These are phyloP conservation scores for Tricholoma sp. DNA, from an alignment of 768 basidiomycete species.

Conservation along the genomic window DNA sequence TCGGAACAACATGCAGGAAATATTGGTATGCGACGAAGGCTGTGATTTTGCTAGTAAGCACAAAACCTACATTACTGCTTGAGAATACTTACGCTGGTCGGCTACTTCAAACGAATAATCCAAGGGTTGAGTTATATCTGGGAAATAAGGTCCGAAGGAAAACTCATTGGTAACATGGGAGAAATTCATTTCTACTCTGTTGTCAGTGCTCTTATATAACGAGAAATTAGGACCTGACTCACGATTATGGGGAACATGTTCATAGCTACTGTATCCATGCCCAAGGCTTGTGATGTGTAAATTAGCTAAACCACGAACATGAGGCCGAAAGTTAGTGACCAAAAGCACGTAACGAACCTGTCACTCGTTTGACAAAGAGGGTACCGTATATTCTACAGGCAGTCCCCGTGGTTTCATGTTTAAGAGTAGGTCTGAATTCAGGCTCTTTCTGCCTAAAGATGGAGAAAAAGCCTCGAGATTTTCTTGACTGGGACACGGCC, in stretches of 20 bases:
- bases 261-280: slow-evolving; percentile 84
- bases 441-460: slow-evolving; percentile 40
- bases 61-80: neutral
- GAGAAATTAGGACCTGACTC: slow-evolving; percentile 22
- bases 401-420: slow-evolving; percentile 58
- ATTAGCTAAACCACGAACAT: slow-evolving; percentile 50
- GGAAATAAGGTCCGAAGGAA: slow-evolving; percentile 95
- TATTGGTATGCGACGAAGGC: slow-evolving; percentile 92
- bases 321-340: neutral
- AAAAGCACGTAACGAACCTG: slow-evolving; percentile 42
- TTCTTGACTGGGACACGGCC: slow-evolving; percentile 67
- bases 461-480: slow-evolving; percentile 69
- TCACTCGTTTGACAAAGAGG: slow-evolving; percentile 82
- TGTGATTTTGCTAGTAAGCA: slow-evolving; percentile 22
- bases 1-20: slow-evolving; percentile 93
- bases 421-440: slow-evolving; percentile 68
- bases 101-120: slow-evolving; percentile 84
- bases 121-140: slow-evolving; percentile 90
- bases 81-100: slow-evolving; percentile 50
- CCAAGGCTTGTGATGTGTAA: slow-evolving; percentile 92
- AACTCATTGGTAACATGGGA: slow-evolving; percentile 96
- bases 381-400: slow-evolving; percentile 88
- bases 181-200: slow-evolving; percentile 80
- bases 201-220: neutral
- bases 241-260: slow-evolving; percentile 88